Base-by-base conservation (phyloP, 2,329 filamentous ascomycete species). In the Chrysoporthe austroafricana region DNA sequence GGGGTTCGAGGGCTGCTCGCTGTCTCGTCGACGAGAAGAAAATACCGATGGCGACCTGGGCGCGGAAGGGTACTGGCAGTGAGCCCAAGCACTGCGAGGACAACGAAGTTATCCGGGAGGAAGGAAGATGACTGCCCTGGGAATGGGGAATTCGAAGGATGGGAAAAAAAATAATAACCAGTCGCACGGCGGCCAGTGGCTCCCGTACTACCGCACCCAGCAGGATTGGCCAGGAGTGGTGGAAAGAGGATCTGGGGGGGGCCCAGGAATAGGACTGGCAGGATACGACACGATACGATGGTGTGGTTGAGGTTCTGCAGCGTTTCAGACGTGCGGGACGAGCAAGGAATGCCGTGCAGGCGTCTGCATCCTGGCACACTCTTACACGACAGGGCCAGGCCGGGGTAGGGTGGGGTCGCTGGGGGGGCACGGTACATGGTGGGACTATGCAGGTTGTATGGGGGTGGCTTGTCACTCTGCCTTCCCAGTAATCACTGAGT, bases 311-410 rank as follows among this genome's bases (percentile, higher is more conserved):
- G 63, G 69, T 66, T 65, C 66, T 70, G 73, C 75, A 74, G 73
- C 73, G 80, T 82, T 82, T 82, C 80, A 82, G 77, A 71, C 72
- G 73, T 74, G 76, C 75, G 73, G 75, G 73, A 76, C 72, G 66
- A 68, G 66, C 70, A 72, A 70, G 74, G 73, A 69, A 67, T 68
- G 66, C 69, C 62, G 68, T 67, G 62, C 62, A 60, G 66, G 56
- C 54, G 63, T 61, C 64, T 46, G 46, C 56, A 66, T 54, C 44
- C 64, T 48, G 58, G 16, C 16, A n/a, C 32, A 34, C 32, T n/a
- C 54, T 39, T 32, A 57, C 54, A 13, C 34, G 18, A 26, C 52
- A 56, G 26, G 52, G 32, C 52, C 52, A 5, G 26, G 34, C 52
- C 21, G 48, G 48, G 46, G 46, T 50, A 26, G 26, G 26, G 26